Evolutionary conservation across 2,329 filamentous ascomycete species (phyloP), one percentile per base, ranked within the genome.

Genomic region (Raffaelea deltoideospora): DNA sequence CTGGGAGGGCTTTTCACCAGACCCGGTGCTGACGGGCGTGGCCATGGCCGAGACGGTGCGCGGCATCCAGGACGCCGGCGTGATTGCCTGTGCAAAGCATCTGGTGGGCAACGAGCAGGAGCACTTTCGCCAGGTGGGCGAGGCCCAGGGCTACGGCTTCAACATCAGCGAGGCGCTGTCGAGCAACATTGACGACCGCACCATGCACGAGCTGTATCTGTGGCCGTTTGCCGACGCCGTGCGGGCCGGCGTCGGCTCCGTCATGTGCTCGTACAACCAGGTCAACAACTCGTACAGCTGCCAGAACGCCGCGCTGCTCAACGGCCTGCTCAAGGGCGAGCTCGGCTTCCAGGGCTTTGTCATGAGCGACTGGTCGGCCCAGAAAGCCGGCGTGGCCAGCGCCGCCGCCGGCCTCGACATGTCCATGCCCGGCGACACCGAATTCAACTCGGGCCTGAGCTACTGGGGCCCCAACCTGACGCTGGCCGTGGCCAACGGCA

Each of bases 381-480:
- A 85, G 22, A 4, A 13, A 20, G 18, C 46, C 1, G 79, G 81
- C 5, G 64, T 73, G 21, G 61, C 72, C 20, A 71, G 67, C 26
- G 77, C 81, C 3, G 62, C 74, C 27, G 79, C 81, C 18, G 84
- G 83, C 28, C 62, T 90, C 19, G 85, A 92, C 54, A 86, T 90
- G 81, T 69, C 69, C n/a, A 90, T 90, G 84, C 81, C 81, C 1
- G 83, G 84, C 37, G 88, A 95, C 52, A 80, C 80, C 2, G 45
- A 59, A 17, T 93, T 95, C 60, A 73, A 80, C 55, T 73, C 69
- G 4, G 37, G 37, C 22, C 23, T 18, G 10, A 35, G 32, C 28
- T 38, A 31, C 28, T 38, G 23, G 28, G 88, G 88, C 10, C 62
- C 76, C 21, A 96, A 96, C 57, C 57, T 96, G 47, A 95, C 88